Evolutionary conservation across 1,139 yeast genomes (phyloP).

Genomic region (Suhomyces yuchorum): DNA sequence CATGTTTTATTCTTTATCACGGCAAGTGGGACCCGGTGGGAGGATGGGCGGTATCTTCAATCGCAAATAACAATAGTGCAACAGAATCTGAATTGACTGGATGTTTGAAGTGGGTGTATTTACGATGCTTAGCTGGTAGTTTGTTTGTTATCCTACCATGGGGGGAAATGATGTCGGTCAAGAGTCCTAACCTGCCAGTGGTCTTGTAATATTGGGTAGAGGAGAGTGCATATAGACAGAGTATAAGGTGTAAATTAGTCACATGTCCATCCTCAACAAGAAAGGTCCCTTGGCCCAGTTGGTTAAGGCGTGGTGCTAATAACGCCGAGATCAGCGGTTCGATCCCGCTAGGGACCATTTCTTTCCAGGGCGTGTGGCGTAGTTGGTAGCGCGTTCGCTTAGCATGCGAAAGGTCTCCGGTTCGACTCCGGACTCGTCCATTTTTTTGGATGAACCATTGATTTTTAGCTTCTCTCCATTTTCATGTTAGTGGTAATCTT

Average conservation of each 20-base stretch:
- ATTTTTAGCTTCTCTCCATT: no score
- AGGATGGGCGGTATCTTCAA: not conserved
- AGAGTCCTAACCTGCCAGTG: not conserved
- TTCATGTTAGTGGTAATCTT: no score
- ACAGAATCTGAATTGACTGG: not conserved
- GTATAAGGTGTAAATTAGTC: not conserved
- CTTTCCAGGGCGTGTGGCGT: conserved; percentile 77
- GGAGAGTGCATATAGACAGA: not conserved
- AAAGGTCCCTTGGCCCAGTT: conserved; percentile 72
- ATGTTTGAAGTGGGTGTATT: not conserved
- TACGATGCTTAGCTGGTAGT: not conserved
- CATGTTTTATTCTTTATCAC: conserved; percentile 3
- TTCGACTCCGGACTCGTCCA: conserved; percentile 92
- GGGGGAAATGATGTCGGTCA: not conserved
- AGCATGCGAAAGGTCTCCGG: conserved; percentile 91
- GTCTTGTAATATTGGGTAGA: not conserved
- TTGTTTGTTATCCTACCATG: not conserved
- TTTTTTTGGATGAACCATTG: conserved; percentile 20
- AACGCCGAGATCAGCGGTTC: conserved; percentile 84
- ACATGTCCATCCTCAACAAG: not conserved
- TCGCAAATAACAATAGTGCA: not conserved
- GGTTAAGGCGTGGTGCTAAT: conserved; percentile 92
- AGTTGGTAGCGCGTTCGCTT: conserved; percentile 91
- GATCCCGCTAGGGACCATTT: conserved; percentile 83
- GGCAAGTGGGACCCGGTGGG: not conserved